Evolutionary conservation across 106 monocot species (phyloP), one percentile per base, ranked within the genome.

Genomic region (Dendrobium catenatum): DNA sequence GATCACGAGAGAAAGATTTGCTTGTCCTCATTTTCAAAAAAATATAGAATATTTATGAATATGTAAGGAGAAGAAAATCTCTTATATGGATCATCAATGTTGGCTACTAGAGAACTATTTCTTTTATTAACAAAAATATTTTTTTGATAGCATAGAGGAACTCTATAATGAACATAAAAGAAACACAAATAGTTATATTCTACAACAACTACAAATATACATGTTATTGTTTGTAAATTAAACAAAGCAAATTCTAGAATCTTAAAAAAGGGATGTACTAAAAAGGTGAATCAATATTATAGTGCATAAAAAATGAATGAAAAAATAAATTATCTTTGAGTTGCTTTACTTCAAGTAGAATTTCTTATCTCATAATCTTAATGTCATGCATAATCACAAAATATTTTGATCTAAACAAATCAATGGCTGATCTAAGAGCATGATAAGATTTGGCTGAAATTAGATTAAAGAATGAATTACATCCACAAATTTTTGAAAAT

Each of bases 281-380:
- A 11, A 2, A 11, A 11, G 13, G 13, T 51, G 0, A 1, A 1
- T 9, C 1, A 26, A 4, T 3, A 11, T 55, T 4, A 51, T 77
- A 77, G 20, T 44, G 44, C 54, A 4, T 26, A 2, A 5, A n/a
- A 19, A 9, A 11, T 77, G 17, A 22, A 48, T 31, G n/a, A 77
- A 20, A 20, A 46, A 47, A 20, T 4, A 9, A 6, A 76, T 76
- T 76, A 48, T 76, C 13, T 76, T 75, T 2, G 11, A 76, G 1
- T 54, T 77, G 27, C 24, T 6, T 11, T 55, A 77, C 55, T 77
- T 6, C 54, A 5, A 77, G 77, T 15, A 26, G 29, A 9, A 77
- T 18, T 0, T 74, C 42, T 84, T 79, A 31, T 46, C 31, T 19
- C 64, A 84, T 64, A 79, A 80, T 66, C 27, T 85, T 15, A 55